phyloP scores from a whole-genome alignment of 768 basidiomycete genomes.

The Scleroderma citrinum region DNA sequence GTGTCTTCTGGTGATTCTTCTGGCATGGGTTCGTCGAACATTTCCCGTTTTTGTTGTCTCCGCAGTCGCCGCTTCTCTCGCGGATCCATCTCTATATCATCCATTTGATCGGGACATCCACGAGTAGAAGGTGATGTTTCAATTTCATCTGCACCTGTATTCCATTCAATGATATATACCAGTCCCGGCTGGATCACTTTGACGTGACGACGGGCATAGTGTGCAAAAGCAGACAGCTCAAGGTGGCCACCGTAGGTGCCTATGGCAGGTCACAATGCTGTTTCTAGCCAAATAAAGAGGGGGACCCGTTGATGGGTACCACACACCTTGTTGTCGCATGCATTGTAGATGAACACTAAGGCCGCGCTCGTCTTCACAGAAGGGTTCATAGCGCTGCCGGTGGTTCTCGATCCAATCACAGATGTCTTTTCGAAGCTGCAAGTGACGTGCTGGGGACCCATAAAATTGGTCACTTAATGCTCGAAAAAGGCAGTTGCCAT shows the following conservation, averaged over 20 bases:
- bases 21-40: conserved; percentile 16
- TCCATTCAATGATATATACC: conserved; percentile 86
- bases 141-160: conserved; percentile 46
- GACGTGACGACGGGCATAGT: conserved; percentile 69
- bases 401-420: conserved; percentile 77
- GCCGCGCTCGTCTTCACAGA: conserved; percentile 82
- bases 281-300: conserved; percentile 2
- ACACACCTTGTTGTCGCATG: conserved; percentile 73
- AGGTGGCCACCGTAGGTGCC: conserved; percentile 92
- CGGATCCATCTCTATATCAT: conserved; percentile 25
- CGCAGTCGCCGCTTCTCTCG: conserved; percentile 41
- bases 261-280: conserved; percentile 23
- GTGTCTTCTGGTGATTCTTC: conserved; percentile 32
- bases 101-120: conserved; percentile 22
- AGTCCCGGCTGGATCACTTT: conserved; percentile 92
- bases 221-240: conserved; percentile 89
- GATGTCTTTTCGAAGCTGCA: conserved; percentile 63
- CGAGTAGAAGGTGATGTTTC: conserved; percentile 16
- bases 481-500: conserved; percentile 93
- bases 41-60: conserved; percentile 33
- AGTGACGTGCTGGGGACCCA: conserved; percentile 66
- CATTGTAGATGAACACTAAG: conserved; percentile 64
- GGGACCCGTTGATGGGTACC: conserved; percentile 8
- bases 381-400: conserved; percentile 71
- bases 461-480: conserved; percentile 85